Conservation (phyloP, 495 filamentous ascomycete species). For the Neurospora sp. region DNA sequence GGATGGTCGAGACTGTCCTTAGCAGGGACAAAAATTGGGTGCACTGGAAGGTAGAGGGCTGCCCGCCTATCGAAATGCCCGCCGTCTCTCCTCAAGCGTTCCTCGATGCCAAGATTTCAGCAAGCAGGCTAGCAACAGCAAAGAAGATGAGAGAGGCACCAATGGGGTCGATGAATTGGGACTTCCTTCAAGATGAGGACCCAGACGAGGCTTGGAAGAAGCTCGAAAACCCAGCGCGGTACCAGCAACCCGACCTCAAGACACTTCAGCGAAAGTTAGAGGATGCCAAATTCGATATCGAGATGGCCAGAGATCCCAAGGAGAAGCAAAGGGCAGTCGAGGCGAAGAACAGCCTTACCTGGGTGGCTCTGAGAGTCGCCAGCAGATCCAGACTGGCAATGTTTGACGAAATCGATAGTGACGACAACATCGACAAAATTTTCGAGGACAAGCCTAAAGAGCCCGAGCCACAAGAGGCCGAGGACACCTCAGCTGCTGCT, state of each 20-base stretch:
- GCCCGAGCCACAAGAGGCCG: constrained; percentile 8
- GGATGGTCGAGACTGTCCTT: constrained; percentile 91
- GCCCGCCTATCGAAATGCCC: constrained; percentile 70
- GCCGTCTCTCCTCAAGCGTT: constrained; percentile 57
- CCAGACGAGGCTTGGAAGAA: constrained; percentile 34
- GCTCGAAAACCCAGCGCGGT: constrained; percentile 35
- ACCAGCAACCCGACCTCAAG: constrained; percentile 33
- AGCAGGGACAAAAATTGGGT: constrained; percentile 97
- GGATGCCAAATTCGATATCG: constrained; percentile 69
- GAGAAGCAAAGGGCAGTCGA: constrained; percentile 56
- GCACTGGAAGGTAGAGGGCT: constrained; percentile 91
- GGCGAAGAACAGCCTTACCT: constrained; percentile 73
- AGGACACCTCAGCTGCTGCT: constrained; percentile 12
- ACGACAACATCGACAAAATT: constrained; percentile 50
- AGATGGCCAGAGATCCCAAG: constrained; percentile 62
- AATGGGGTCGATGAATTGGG: constrained; percentile 61
- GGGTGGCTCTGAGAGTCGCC: constrained; percentile 75
- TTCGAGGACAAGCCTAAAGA: constrained; percentile 33
- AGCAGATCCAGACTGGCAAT: constrained; percentile 56
- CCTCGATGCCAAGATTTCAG: constrained; percentile 51
- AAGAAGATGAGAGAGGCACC: constrained; percentile 56
- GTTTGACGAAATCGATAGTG: constrained; percentile 82
- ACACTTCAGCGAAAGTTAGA: constrained; percentile 50
- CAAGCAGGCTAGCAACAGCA: constrained; percentile 52
- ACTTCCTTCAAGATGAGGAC: constrained; percentile 60